These are phyloP conservation scores for Lactifluus volemus DNA, from an alignment of 768 basidiomycete species.

Conservation along the genomic window DNA sequence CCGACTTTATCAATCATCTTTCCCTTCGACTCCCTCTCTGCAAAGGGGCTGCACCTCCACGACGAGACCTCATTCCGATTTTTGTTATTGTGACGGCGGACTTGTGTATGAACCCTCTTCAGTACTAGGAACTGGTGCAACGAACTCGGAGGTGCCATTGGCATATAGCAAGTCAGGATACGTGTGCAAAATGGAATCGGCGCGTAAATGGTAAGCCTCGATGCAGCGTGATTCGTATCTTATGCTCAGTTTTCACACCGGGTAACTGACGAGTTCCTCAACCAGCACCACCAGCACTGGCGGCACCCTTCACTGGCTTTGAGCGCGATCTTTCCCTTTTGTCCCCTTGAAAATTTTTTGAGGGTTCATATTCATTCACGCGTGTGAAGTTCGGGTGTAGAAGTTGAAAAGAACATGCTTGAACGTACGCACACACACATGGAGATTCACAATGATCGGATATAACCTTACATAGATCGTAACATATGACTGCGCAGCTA, in stretches of 20 bases:
- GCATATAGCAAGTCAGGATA: neutral
- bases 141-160: neutral
- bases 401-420: neutral
- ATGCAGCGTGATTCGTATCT: neutral
- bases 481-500: neutral
- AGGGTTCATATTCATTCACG: neutral
- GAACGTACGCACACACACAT: too few relatives aligned
- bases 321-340: neutral
- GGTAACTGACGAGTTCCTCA: neutral
- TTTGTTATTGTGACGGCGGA: too few relatives aligned
- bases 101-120: neutral
- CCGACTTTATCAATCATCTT: too few relatives aligned
- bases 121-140: neutral
- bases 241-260: neutral
- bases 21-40: too few relatives aligned
- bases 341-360: neutral
- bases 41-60: too few relatives aligned
- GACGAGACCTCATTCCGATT: too few relatives aligned
- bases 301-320: neutral
- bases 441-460: neutral
- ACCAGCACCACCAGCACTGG: neutral
- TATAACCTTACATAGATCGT: neutral
- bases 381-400: neutral
- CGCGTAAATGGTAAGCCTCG: too few relatives aligned
- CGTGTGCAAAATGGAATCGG: neutral